Evolutionary conservation across 257 asterid species (phyloP).

Genomic region (Nicotiana sylvestris): DNA sequence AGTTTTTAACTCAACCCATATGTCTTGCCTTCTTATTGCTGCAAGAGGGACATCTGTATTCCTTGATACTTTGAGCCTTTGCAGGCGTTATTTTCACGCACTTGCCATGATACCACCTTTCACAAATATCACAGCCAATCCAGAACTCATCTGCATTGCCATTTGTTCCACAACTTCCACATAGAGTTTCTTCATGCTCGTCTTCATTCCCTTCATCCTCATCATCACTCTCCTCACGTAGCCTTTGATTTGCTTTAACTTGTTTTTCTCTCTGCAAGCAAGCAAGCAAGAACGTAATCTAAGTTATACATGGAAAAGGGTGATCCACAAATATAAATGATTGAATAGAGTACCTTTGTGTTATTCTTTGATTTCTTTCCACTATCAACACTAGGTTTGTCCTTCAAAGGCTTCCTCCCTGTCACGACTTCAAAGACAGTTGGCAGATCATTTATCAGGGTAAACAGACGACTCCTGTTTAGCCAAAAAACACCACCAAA

Average conservation of each 20-base stretch:
- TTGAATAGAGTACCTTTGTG: constrained; percentile 47
- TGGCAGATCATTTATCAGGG: constrained; percentile 79
- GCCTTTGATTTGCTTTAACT: constrained; percentile 56
- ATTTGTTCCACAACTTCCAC: constrained; percentile 83
- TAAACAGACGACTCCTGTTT: constrained; percentile 79
- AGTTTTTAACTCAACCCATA: constrained; percentile 1
- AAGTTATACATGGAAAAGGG: constrained; percentile 36
- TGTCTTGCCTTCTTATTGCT: constrained; percentile 60
- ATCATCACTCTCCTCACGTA: constrained; percentile 57
- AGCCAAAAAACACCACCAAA: constrained; percentile 5
- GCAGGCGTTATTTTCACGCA: constrained; percentile 94
- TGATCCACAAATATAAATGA: not conserved
- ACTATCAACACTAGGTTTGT: constrained; percentile 81
- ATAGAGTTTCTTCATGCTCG: constrained; percentile 82
- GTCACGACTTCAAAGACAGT: constrained; percentile 84
- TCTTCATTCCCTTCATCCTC: constrained; percentile 47
- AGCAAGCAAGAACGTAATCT: not conserved
- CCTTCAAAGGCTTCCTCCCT: constrained; percentile 72
- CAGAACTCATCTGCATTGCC: constrained; percentile 83
- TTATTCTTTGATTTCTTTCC: constrained; percentile 86
- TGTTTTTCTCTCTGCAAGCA: constrained; percentile 44
- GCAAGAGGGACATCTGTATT: constrained; percentile 90
- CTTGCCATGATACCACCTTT: constrained; percentile 86
- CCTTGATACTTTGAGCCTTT: constrained; percentile 83
- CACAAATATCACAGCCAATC: constrained; percentile 91